Evolutionary conservation across 2,329 filamentous ascomycete species (phyloP).

Genomic region (Cladosporium sp.): DNA sequence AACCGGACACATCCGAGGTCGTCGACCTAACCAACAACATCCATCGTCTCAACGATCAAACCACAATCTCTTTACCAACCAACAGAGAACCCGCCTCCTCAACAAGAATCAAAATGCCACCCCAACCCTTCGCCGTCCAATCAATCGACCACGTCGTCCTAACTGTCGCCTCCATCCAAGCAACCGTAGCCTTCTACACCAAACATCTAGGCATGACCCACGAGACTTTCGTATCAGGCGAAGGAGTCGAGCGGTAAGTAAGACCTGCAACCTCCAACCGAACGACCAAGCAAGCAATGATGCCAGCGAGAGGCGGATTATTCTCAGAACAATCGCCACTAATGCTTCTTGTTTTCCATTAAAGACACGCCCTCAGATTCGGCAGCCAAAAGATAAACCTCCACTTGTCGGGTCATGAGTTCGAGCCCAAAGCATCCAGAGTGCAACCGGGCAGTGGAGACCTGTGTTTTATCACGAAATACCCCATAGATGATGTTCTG

Average conservation of each 20-base stretch:
- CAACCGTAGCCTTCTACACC: conserved; percentile 57
- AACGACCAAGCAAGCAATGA: no score
- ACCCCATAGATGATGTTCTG: conserved; percentile 51
- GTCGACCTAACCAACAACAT: background rate
- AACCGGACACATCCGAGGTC: background rate
- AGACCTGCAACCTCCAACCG: no score
- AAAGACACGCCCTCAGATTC: conserved; percentile 57
- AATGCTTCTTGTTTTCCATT: conserved; percentile 21
- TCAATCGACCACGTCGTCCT: conserved; percentile 63
- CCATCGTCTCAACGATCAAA: background rate
- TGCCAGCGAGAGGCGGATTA: no score
- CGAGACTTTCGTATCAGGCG: conserved; percentile 50
- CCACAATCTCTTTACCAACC: background rate
- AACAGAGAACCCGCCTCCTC: no score
- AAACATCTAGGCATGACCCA: conserved; percentile 58
- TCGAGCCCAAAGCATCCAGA: conserved; percentile 58
- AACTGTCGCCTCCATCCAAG: conserved; percentile 54
- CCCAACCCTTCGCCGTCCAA: conserved; percentile 30
- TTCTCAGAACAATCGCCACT: no score
- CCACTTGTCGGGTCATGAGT: conserved; percentile 59
- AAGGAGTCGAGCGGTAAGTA: conserved; percentile 29
- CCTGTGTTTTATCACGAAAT: conserved; percentile 59
- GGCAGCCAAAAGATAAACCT: conserved; percentile 63
- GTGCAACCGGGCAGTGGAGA: conserved; percentile 60
- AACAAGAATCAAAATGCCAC: background rate